Base-by-base conservation (phyloP, 768 basidiomycete species). In the Gelatoporia subvermispora region DNA sequence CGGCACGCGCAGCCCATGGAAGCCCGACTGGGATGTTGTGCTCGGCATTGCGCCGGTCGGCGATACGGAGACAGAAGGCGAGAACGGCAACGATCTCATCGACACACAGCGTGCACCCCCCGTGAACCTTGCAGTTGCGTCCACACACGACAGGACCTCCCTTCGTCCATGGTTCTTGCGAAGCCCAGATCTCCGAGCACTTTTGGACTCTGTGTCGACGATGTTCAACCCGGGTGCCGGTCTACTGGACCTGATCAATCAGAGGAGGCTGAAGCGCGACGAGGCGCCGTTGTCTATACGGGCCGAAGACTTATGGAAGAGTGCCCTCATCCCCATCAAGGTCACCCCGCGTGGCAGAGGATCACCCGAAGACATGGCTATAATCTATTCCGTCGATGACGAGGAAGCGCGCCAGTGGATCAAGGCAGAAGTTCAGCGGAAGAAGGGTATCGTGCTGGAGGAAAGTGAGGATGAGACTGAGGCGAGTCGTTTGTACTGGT, bases 11-110 rank as follows among this genome's bases (percentile, higher is more conserved):
- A 84, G 79, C 60, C 87, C 91, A 1, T 97, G 85, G 84, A 68
- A 67, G 41, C 76, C 86, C 2, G 83, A 92, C 54, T 94, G 92
- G 91, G 72, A 70, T 10, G 70, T 71, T 20, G 70, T 87, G n/a
- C 74, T 90, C n/a, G 82, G 83, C 2, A 51, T 84, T 11, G 21
- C 41, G 36, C 24, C 20, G n/a, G 28, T 13, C 28, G 21, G 16
- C 8, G 41, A 22, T 11, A 20, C 49, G 10, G 49, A 50, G 20
- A 45, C 7, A 2, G 53, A 45, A 21, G 40, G 17, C 17, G 51
- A 31, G 13, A 44, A 17, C 16, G 53, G 47, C 23, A 58, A 63
- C n/a, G 71, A 63, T 11, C 59, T 83, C 18, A 69, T 82, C 23
- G 63, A 82, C 1, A 78, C 85, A 1, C 85, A 90, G 56, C 67